Base-by-base conservation (phyloP, 129 eudicot genomes). In the Deinandra increscens region DNA sequence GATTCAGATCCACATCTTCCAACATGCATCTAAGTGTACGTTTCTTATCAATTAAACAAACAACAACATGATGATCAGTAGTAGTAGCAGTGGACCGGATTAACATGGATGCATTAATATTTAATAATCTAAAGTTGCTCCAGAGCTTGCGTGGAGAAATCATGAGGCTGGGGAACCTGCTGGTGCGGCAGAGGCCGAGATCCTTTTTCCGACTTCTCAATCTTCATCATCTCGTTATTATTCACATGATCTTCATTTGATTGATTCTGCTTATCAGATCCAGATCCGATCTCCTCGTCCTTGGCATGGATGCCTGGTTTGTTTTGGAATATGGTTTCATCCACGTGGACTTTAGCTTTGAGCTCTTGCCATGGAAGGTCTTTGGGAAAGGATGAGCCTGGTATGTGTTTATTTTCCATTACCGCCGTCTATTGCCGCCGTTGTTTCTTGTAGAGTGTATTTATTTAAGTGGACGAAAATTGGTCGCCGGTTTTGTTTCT, bases 101-200 rank as follows among this genome's bases (percentile, higher is more conserved):
- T n/a, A n/a, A n/a, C n/a, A n/a, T n/a, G n/a, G n/a, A n/a, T n/a
- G n/a, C n/a, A n/a, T n/a, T n/a, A n/a, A n/a, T n/a, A n/a, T n/a
- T n/a, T 20, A 17, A 8, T 3, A 11, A 39, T 23, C 60, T 70
- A 84, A 69, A 82, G 83, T 36, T 81, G 73, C 73, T 85, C 85
- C 68, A 85, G 87, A 51, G 78, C 75, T 55, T 80, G 54, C 48
- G 83, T 66, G 58, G 69, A 56, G 75, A 85, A 82, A 17, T 85
- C 81, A 38, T 77, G 43, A 33, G 87, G 87, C 71, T 85, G 87
- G 41, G 87, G 90, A 72, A 82, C 86, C 45, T 85, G 81, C 67
- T 77, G 65, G 23, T 79, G 90, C 51, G 87, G 84, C 59, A 82
- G 63, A 38, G 83, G 68, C 74, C 56, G 49, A 14, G 33, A n/a